phyloP scores from a whole-genome alignment of 257 asterid genomes.

The Asclepias syriaca region DNA sequence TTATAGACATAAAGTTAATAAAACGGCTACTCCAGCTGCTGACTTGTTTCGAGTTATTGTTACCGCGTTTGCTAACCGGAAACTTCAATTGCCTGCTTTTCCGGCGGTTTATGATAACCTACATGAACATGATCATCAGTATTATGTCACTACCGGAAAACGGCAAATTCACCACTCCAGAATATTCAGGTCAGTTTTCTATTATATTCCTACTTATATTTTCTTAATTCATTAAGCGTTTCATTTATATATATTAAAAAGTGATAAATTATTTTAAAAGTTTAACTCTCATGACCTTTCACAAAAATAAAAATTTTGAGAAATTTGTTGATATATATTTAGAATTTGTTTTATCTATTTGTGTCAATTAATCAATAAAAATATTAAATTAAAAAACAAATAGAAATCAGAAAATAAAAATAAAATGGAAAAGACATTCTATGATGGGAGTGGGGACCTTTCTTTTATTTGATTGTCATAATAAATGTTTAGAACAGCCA shows the following conservation, averaged over 20 bases:
- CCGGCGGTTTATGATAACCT: conserved; percentile 32
- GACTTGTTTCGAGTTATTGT: conserved; percentile 48
- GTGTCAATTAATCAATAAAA: no score
- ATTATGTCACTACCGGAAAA: conserved; percentile 42
- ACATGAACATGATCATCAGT: conserved; percentile 56
- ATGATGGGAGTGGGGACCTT: neutral
- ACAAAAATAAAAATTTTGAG: no score
- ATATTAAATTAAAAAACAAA: no score
- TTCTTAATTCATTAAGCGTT: neutral
- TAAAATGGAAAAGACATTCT: neutral
- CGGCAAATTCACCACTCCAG: conserved; percentile 63
- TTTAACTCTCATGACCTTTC: no score
- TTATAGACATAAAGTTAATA: conserved; percentile 68
- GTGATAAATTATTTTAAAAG: no score
- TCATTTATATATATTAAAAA: no score
- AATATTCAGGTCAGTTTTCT: conserved; percentile 46
- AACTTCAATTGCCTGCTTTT: conserved; percentile 31
- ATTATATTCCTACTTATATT: neutral
- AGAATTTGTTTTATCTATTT: no score
- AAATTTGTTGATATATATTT: no score
- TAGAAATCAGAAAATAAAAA: no score
- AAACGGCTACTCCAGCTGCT: conserved; percentile 50
- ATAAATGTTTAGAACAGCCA: conserved; percentile 9
- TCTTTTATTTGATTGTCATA: neutral
- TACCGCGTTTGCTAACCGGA: conserved; percentile 48